Evolutionary conservation across 2,329 filamentous ascomycete species (phyloP).

Genomic region (Epichloe sibirici): DNA sequence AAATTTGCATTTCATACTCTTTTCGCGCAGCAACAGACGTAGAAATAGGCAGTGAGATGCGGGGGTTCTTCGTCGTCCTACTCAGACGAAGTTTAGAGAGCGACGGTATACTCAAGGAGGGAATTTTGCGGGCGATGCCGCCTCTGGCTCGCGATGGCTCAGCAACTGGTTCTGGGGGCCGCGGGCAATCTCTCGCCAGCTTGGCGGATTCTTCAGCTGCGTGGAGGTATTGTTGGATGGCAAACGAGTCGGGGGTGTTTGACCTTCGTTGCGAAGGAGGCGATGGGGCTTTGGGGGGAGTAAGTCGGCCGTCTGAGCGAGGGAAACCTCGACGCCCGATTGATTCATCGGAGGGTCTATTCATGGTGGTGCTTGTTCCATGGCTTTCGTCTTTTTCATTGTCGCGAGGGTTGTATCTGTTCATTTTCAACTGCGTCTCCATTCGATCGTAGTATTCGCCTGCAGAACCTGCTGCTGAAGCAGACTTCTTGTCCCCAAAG

Average conservation of each 20-base stretch:
- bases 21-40: neutral
- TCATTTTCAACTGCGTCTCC: slow-evolving; percentile 15
- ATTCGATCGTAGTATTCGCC: slow-evolving; percentile 29
- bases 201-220: neutral
- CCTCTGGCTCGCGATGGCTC: no score
- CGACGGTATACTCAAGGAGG: neutral
- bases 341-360: no score
- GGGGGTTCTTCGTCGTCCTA: neutral
- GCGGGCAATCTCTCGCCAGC: neutral
- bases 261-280: no score
- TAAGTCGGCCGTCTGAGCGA: no score
- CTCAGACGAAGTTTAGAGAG: neutral
- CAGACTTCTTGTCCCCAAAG: slow-evolving; percentile 10
- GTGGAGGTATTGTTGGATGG: neutral
- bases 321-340: no score
- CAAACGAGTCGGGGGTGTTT: neutral
- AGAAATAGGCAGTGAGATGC: neutral
- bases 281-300: no score
- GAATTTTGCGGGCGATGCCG: no score
- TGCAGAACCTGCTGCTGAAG: slow-evolving; percentile 15
- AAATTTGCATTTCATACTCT: neutral
- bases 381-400: no score
- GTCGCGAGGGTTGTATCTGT: neutral
- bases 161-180: neutral
- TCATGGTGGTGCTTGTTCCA: neutral